A percentile compares a stretch with the other conserved stretches of the same genome.
Evolutionary conservation across 176 grass and related monocot genomes (phyloP).

Genomic region (Oryza nivara): DNA sequence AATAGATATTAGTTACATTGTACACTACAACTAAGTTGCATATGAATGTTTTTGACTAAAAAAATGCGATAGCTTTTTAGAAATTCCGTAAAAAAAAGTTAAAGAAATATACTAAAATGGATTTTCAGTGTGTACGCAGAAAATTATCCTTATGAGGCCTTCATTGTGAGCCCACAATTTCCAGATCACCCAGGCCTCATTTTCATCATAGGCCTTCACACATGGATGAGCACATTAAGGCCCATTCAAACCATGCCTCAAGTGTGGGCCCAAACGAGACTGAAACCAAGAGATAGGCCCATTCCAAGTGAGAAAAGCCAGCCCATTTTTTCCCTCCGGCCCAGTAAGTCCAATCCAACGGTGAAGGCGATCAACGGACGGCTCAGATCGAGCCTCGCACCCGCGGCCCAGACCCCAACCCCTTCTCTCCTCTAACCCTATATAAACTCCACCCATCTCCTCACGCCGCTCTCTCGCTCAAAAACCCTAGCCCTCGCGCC

Average conservation of each 20-base stretch:
- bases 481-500: conserved; percentile 59
- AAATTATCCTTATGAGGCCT: too few species aligned
- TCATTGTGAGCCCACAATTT: too few species aligned
- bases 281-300: background rate
- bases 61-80: too few species aligned
- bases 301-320: background rate
- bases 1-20: too few species aligned
- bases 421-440: background rate
- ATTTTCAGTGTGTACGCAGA: too few species aligned
- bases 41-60: too few species aligned
- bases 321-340: background rate
- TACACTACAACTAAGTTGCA: too few species aligned
- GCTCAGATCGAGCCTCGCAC: conserved; percentile 4
- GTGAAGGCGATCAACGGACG: background rate
- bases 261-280: background rate
- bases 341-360: background rate
- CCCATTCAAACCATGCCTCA: background rate
- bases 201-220: too few species aligned
- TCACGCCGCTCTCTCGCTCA: background rate
- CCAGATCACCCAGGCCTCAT: too few species aligned
- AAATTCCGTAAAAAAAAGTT: too few species aligned
- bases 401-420: background rate
- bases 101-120: too few species aligned
- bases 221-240: too few species aligned
- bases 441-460: conserved; percentile 27